Base-by-base conservation (phyloP, 768 basidiomycete genomes). In the Mycena amicta region DNA sequence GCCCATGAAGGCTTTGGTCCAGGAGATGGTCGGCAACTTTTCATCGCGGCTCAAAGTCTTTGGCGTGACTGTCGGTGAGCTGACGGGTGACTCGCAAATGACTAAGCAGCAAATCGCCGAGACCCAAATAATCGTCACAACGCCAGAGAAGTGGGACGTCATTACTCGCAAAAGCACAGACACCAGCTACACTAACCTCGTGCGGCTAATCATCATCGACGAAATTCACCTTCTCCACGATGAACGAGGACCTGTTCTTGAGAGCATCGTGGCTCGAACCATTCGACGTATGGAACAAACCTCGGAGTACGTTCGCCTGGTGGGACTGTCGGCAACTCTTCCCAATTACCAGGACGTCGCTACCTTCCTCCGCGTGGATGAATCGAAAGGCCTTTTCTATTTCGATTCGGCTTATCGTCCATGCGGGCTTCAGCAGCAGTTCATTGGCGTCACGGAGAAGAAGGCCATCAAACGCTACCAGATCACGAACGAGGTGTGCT, bases 61-160 rank as follows among this genome's bases (percentile, higher is more conserved):
- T 57, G 91, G 89, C 41, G 81, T 99, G 75, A 89, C 86, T 59
- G 91, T 99, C 47, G 93, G 92, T 27, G 97, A 99, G 72, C 82
- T 99, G 55, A 99, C 97, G 1, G 97, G 97, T 25, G 97, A 99
- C 72, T 85, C 93, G 26, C 95, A 98, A 80, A 92, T 98, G 84
- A 99, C 95, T 53, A 99, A 98, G 72, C 88, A 92, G 60, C 96
- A 98, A 72, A 98, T 98, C 53, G 76, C 94, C 8, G 95, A 95
- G 68, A 97, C 96, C 0, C 95, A 98, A 70, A 93, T 99, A 68
- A 98, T 98, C 72, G 95, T 98, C 61, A 97, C 95, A 0, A 98
- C 97, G 0, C 97, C 96, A 0, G 97, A 99, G 76, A 98, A 99
- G 72, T 99, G 94, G 93, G 96, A 99, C 66, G 97, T 99, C 68